Conservation (phyloP, 2,329 filamentous ascomycete genomes). For the Fusarium newnesense region DNA sequence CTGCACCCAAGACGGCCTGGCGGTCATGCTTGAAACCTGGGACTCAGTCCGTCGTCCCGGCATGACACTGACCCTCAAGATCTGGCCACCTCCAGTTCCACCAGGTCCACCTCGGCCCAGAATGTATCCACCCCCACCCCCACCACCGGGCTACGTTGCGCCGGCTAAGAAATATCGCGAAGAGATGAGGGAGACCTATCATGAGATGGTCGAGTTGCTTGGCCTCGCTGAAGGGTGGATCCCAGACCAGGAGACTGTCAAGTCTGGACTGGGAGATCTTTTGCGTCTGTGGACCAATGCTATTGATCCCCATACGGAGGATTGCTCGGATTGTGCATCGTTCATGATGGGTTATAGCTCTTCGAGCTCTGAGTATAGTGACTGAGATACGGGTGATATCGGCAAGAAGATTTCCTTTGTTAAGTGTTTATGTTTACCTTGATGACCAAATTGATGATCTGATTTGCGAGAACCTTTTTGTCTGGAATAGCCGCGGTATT, state of each 20-base stretch:
- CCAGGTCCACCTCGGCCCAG: neutral
- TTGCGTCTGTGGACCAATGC: constrained; percentile 7
- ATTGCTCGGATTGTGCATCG: neutral
- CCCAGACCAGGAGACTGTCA: neutral
- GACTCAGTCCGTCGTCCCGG: constrained; percentile 1
- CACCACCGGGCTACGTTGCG: no score
- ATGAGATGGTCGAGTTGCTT: neutral
- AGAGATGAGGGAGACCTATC: neutral
- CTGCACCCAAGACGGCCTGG: neutral
- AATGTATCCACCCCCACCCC: neutral
- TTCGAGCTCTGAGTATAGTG: neutral
- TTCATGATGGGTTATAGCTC: neutral
- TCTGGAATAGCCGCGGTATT: neutral
- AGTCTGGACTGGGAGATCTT: neutral
- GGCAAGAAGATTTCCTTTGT: neutral
- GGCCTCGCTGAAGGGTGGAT: rapidly evolving
- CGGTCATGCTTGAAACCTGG: neutral
- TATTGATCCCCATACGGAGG: neutral
- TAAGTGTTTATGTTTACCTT: neutral
- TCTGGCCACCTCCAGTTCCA: neutral
- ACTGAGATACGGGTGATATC: neutral
- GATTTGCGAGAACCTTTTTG: neutral
- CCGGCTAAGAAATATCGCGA: neutral
- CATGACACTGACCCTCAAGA: neutral
- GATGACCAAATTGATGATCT: neutral